A percentile compares a stretch with the other conserved stretches of the same genome.
Evolutionary conservation across 2,329 filamentous ascomycete genomes (phyloP).

Genomic region (Fusarium sp.): DNA sequence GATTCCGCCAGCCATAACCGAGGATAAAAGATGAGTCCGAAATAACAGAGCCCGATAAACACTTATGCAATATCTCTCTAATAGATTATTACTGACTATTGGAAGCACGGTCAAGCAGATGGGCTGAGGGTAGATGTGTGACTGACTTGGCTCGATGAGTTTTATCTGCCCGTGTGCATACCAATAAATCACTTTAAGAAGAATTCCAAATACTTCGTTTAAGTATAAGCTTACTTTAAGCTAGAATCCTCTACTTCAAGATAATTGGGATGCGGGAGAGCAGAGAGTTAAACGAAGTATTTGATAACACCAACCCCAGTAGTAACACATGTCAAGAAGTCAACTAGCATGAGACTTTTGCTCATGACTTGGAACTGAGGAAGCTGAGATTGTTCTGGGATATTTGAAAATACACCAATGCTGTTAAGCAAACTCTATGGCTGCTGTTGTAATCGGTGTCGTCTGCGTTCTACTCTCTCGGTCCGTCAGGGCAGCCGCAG

Average conservation of each 20-base stretch:
- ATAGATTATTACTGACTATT: background rate
- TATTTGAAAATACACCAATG: too few species aligned
- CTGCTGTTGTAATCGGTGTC: background rate
- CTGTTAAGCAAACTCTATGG: background rate
- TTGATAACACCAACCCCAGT: background rate
- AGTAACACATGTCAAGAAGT: background rate
- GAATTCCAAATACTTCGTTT: too few species aligned
- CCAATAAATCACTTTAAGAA: background rate
- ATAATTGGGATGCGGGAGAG: background rate
- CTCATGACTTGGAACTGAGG: too few species aligned
- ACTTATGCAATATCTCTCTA: background rate
- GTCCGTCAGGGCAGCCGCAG: too few species aligned
- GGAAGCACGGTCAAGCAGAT: background rate
- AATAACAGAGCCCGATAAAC: background rate
- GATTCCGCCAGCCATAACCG: background rate
- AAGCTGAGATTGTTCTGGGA: too few species aligned
- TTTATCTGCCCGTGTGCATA: background rate
- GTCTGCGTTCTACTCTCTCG: background rate
- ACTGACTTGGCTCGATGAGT: background rate
- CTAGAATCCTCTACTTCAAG: background rate
- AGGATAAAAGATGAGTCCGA: background rate
- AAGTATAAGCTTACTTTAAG: too few species aligned
- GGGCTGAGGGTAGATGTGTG: background rate
- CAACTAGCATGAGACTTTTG: background rate
- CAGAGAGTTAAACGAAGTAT: background rate